Conservation (phyloP, 306 rosid genomes). For the Astragalus glycyphyllos region DNA sequence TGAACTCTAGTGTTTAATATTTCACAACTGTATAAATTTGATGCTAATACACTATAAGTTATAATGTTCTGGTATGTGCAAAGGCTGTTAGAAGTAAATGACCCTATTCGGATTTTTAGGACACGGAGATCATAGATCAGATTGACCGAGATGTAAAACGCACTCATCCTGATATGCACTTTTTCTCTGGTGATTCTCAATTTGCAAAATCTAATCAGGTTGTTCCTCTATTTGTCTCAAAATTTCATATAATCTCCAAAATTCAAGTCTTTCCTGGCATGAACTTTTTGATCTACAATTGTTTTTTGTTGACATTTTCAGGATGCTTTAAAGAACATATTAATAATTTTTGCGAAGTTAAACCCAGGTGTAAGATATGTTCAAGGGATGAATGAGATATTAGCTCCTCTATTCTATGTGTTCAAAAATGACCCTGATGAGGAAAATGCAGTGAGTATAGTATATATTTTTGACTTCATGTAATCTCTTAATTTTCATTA, state of each 20-base stretch:
- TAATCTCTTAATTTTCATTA: conserved; percentile 6
- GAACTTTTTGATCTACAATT: conserved; percentile 39
- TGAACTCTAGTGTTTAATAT: neutral
- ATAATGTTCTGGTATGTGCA: conserved; percentile 19
- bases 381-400: conserved; percentile 97
- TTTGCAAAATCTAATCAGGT: conserved; percentile 95
- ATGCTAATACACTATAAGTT: conserved; percentile 6
- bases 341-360: conserved; percentile 90
- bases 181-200: conserved; percentile 86
- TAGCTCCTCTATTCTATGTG: conserved; percentile 93
- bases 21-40: conserved; percentile 3
- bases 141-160: conserved; percentile 98
- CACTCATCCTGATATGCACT: conserved; percentile 98
- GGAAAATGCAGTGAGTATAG: conserved; percentile 78
- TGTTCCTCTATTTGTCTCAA: conserved; percentile 33
- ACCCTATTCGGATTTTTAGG: conserved; percentile 61
- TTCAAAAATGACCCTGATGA: conserved; percentile 90
- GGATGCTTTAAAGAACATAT: conserved; percentile 84
- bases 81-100: conserved; percentile 36
- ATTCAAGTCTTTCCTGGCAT: neutral
- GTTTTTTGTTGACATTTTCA: conserved; percentile 53
- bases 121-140: conserved; percentile 94
- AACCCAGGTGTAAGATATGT: conserved; percentile 99
- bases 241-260: conserved; percentile 23
- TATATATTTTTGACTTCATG: neutral